Percentiles rank a stretch among this genome's conserved stretches.
Evolutionary conservation across 768 basidiomycete species (phyloP).

Genomic region (Boletus reticuloceps): DNA sequence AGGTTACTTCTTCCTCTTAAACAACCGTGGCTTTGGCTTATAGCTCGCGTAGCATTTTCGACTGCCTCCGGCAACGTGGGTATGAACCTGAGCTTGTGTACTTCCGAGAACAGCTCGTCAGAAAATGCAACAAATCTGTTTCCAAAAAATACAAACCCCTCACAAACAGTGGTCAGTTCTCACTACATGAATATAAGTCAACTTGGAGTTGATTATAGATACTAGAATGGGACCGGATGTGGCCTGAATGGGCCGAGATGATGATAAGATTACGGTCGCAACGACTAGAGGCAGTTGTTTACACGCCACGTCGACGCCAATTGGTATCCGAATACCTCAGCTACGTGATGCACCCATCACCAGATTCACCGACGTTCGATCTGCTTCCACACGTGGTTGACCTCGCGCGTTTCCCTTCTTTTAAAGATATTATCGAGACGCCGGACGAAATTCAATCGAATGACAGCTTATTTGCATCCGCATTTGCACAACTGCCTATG

Average conservation of each 20-base stretch:
- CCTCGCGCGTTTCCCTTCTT: slow-evolving; percentile 9
- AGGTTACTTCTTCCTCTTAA: neutral
- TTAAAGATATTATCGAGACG: slow-evolving; percentile 6
- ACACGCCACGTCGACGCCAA: slow-evolving; percentile 3
- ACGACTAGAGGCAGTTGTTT: slow-evolving; percentile 2
- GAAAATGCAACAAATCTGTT: neutral
- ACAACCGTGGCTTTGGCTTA: neutral
- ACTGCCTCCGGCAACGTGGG: slow-evolving; percentile 11
- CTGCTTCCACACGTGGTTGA: slow-evolving; percentile 18
- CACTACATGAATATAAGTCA: too few species aligned
- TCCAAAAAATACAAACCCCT: slow-evolving; percentile 12
- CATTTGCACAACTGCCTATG: slow-evolving; percentile 11
- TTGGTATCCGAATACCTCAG: slow-evolving; percentile 6
- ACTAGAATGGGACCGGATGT: slow-evolving; percentile 12
- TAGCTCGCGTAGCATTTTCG: slow-evolving; percentile 14
- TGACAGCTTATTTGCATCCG: slow-evolving; percentile 2
- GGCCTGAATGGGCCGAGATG: slow-evolving; percentile 1
- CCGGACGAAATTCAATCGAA: neutral
- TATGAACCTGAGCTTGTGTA: slow-evolving; percentile 9
- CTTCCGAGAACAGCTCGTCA: neutral
- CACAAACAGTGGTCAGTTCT: slow-evolving; percentile 7
- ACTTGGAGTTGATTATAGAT: neutral
- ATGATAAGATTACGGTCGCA: slow-evolving; percentile 1
- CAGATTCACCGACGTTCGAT: neutral
- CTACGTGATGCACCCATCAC: slow-evolving; percentile 7